Base-by-base conservation (phyloP, 805 yeast genomes). In the Sporopachydermia lactativora region DNA sequence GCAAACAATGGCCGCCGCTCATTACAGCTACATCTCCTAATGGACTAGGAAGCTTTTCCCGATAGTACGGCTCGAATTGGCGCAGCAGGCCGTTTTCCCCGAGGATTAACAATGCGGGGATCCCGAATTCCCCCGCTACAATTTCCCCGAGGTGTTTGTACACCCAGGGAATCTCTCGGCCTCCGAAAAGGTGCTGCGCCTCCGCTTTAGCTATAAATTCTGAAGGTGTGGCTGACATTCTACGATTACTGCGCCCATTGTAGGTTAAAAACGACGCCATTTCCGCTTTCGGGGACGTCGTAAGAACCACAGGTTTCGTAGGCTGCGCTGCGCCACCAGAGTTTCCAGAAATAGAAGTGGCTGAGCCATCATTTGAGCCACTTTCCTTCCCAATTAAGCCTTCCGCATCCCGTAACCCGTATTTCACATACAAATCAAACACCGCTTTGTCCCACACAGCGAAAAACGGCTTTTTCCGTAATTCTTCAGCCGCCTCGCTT, bases 251-350 rank as follows among this genome's bases (percentile, higher is more conserved):
- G 8, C 31, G 31, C 13, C 31, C 31, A 8, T 8, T 8, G n/a
- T 24, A 24, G n/a, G 31, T 43, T 8, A 38, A 38, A 36, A 41
- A 48, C 24, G 39, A 19, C 18, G 31, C 36, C 3, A 44, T 40
- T 35, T 49, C 52, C 11, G 47, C 46, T n/a, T 40, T 39, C 31
- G 35, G 39, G 3, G 45, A 42, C 3, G 52, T 49, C 3, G 45
- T 39, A 19, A 48, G 39, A 2, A 49, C 43, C 15, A 48, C 43
- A 16, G n/a, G n/a, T n/a, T n/a, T n/a, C n/a, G n/a, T n/a, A n/a
- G n/a, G n/a, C n/a, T n/a, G n/a, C n/a, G n/a, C n/a, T n/a, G n/a
- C n/a, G n/a, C n/a, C n/a, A n/a, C n/a, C n/a, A n/a, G n/a, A n/a
- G n/a, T n/a, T n/a, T n/a, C n/a, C n/a, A n/a, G n/a, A n/a, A n/a